phyloP scores from a whole-genome alignment of 2,329 filamentous ascomycete species.

The Blastomyces parvus region DNA sequence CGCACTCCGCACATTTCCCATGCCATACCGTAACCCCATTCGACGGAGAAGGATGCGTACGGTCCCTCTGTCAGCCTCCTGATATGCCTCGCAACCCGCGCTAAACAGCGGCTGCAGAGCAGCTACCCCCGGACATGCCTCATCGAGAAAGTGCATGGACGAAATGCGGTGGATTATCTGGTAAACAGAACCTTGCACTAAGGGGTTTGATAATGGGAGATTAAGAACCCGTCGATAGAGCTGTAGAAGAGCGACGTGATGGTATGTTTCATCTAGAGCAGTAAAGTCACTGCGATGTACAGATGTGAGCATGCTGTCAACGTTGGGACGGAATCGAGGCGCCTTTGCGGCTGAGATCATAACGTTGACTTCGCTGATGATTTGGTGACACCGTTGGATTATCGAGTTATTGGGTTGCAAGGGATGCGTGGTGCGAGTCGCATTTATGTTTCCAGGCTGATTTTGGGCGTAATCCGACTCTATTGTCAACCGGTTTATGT shows the following conservation, averaged over 20 bases:
- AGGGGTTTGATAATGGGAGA: constrained; percentile 15
- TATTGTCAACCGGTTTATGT: constrained; percentile 15
- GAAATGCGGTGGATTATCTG: constrained; percentile 14
- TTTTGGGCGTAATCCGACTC: constrained; percentile 8
- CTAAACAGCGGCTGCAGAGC: constrained; percentile 58
- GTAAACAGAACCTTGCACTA: constrained; percentile 15
- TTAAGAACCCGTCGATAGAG: constrained; percentile 14
- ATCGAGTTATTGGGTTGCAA: constrained; percentile 9
- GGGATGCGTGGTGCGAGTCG: neutral
- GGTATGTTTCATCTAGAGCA: constrained; percentile 15
- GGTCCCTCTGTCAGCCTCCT: constrained; percentile 41
- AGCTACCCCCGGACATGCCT: constrained; percentile 49
- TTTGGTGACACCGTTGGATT: constrained; percentile 11
- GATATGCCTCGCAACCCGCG: constrained; percentile 50
- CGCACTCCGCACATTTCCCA: constrained; percentile 55
- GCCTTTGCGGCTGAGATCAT: constrained; percentile 11
- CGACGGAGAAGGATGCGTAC: constrained; percentile 45
- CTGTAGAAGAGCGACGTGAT: constrained; percentile 17
- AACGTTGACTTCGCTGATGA: constrained; percentile 12
- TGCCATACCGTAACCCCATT: constrained; percentile 50
- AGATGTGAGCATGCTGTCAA: constrained; percentile 13
- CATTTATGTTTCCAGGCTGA: neutral
- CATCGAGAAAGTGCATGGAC: constrained; percentile 14
- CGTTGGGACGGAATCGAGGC: constrained; percentile 13
- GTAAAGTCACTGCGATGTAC: constrained; percentile 15